Percentiles rank a stretch among this genome's conserved stretches.
phyloP scores from a whole-genome alignment of 2,329 filamentous ascomycete species.

The Trichophyton verrucosum region DNA sequence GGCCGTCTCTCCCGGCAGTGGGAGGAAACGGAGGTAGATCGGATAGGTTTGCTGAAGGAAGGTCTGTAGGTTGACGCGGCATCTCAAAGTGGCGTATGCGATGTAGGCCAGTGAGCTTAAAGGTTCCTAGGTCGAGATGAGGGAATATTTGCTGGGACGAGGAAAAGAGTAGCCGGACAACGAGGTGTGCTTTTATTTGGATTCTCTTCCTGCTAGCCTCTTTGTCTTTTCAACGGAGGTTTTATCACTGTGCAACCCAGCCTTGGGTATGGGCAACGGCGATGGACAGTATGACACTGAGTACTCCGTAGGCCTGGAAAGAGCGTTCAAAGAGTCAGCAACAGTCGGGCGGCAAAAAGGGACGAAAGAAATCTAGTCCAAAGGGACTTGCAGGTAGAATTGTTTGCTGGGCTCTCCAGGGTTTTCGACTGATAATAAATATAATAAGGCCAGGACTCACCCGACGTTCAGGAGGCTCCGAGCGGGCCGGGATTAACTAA shows the following conservation, averaged over 20 bases:
- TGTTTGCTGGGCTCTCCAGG: background rate
- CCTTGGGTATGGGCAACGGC: background rate
- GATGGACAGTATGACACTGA: background rate
- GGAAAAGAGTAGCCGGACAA: too few relatives aligned
- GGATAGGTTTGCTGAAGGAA: slow-evolving; percentile 43
- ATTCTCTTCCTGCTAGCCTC: background rate
- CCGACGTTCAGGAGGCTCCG: background rate
- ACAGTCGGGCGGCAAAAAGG: background rate
- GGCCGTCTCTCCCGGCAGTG: slow-evolving; percentile 43
- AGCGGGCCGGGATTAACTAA: background rate
- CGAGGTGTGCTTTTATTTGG: background rate
- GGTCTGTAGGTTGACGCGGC: slow-evolving; percentile 51
- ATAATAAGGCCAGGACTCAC: background rate
- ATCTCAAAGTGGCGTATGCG: slow-evolving; percentile 34
- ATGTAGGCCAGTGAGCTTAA: background rate
- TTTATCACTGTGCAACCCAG: background rate
- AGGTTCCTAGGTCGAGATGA: background rate
- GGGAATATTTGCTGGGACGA: background rate
- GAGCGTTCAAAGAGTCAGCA: background rate
- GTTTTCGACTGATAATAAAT: background rate
- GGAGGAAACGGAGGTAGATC: slow-evolving; percentile 37
- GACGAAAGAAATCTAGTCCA: background rate
- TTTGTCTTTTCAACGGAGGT: background rate
- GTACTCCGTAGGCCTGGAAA: background rate
- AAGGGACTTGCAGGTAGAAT: background rate